These are phyloP conservation scores for Leavenworthia alabamica DNA, from an alignment of 345 rosid genomes.

Conservation along the genomic window DNA sequence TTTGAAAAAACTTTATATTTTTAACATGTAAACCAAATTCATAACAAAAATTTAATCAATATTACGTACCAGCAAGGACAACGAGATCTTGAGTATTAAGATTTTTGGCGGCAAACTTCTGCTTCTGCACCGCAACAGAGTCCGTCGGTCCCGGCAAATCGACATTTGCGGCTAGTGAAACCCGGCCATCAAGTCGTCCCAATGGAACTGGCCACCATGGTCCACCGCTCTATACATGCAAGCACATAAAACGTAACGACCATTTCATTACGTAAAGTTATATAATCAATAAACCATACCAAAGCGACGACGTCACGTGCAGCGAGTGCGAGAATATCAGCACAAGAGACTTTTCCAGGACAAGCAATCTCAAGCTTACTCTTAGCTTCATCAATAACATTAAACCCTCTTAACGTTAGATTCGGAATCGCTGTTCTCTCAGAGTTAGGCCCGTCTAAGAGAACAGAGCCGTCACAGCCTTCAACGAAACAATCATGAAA, in stretches of 20 bases:
- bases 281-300: no score
- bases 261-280: not conserved
- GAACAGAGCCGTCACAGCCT: constrained; percentile 50
- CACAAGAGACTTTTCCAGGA: constrained; percentile 49
- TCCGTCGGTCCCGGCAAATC: constrained; percentile 30
- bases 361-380: constrained; percentile 42
- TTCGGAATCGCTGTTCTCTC: constrained; percentile 47
- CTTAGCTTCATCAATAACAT: constrained; percentile 48
- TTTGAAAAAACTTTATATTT: not conserved
- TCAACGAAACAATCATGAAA: constrained; percentile 53
- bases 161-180: constrained; percentile 23
- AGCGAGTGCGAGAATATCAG: constrained; percentile 54
- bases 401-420: constrained; percentile 40
- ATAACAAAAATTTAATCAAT: no score
- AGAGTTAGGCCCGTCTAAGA: constrained; percentile 37
- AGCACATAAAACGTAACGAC: not conserved
- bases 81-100: constrained; percentile 42
- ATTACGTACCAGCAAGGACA: constrained; percentile 43
- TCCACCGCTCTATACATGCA: constrained; percentile 17
- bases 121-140: constrained; percentile 30
- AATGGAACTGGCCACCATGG: constrained; percentile 28
- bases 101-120: constrained; percentile 28
- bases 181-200: constrained; percentile 26
- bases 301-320: constrained; percentile 46
- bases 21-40: no score